Evolutionary conservation across 768 basidiomycete genomes (phyloP).

Genomic region (Lactarius evosmus): DNA sequence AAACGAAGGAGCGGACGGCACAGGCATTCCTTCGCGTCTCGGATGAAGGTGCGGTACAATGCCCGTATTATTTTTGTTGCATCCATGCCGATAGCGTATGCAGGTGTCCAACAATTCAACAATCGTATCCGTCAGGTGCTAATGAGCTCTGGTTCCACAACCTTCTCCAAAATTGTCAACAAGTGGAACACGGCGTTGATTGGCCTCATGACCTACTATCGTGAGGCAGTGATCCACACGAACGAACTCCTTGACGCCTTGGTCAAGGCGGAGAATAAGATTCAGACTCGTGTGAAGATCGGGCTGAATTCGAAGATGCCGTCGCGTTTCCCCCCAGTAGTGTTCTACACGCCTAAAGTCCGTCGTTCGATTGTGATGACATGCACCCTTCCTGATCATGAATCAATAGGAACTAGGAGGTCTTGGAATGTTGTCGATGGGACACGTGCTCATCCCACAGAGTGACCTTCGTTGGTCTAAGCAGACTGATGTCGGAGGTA

Average conservation of each 20-base stretch:
- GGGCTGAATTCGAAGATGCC: constrained; percentile 99
- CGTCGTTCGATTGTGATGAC: constrained; percentile 19
- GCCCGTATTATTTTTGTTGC: not conserved
- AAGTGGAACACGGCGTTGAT: constrained; percentile 97
- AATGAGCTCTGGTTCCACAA: constrained; percentile 98
- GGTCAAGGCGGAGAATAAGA: constrained; percentile 99
- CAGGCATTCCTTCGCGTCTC: constrained; percentile 98
- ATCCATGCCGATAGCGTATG: constrained; percentile 15
- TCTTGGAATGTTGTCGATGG: constrained; percentile 99
- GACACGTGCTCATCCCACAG: constrained; percentile 97
- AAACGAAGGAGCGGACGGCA: constrained; percentile 95
- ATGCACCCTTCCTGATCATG: constrained; percentile 9
- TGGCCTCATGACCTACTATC: constrained; percentile 96
- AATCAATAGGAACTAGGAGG: constrained; percentile 80
- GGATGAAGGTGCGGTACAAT: constrained; percentile 64
- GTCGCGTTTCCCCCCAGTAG: constrained; percentile 94
- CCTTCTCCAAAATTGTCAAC: constrained; percentile 98
- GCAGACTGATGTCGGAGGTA: constrained; percentile 92
- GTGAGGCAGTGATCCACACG: constrained; percentile 96
- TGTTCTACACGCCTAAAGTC: constrained; percentile 94
- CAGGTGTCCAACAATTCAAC: constrained; percentile 93
- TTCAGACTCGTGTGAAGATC: constrained; percentile 99
- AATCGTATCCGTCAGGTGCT: constrained; percentile 95
- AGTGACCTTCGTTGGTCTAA: constrained; percentile 97
- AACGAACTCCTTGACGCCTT: constrained; percentile 93